A percentile compares a stretch with the other conserved stretches of the same genome.
phyloP scores from a whole-genome alignment of 2,329 filamentous ascomycete species.

The Colletotrichum musae region DNA sequence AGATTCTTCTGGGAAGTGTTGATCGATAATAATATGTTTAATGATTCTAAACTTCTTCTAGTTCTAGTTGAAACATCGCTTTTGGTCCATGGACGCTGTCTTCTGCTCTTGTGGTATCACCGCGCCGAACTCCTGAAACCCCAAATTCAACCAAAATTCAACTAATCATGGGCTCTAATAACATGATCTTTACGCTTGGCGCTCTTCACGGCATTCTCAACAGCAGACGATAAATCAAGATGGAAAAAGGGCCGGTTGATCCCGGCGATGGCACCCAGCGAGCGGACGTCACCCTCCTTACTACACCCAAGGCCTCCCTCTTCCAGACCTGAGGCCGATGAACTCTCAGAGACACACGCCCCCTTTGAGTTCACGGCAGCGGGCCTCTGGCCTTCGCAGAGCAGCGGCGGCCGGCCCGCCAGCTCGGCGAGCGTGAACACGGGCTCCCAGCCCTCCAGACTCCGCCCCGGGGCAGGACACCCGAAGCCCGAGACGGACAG shows the following conservation, averaged over 20 bases:
- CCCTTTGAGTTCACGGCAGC: not conserved
- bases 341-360: not conserved
- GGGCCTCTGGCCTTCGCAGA: not conserved
- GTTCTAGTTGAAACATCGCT: no score
- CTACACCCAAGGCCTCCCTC: not conserved
- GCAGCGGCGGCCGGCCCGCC: constrained; percentile 17
- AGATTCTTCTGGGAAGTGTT: no score
- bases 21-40: no score
- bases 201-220: constrained; percentile 51
- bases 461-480: constrained; percentile 46
- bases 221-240: constrained; percentile 59
- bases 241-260: constrained; percentile 65
- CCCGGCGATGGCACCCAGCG: constrained; percentile 49
- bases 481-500: constrained; percentile 71
- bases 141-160: not conserved
- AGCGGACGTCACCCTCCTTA: constrained; percentile 6
- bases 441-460: constrained; percentile 30
- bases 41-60: no score
- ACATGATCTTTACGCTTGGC: constrained; percentile 8
- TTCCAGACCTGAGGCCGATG: constrained; percentile 2
- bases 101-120: no score
- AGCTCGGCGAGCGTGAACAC: constrained; percentile 44
- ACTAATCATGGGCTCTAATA: not conserved
- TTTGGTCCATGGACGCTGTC: no score
- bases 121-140: no score